Conservation (phyloP, 2,329 filamentous ascomycete genomes). For the Beauveria varroae region DNA sequence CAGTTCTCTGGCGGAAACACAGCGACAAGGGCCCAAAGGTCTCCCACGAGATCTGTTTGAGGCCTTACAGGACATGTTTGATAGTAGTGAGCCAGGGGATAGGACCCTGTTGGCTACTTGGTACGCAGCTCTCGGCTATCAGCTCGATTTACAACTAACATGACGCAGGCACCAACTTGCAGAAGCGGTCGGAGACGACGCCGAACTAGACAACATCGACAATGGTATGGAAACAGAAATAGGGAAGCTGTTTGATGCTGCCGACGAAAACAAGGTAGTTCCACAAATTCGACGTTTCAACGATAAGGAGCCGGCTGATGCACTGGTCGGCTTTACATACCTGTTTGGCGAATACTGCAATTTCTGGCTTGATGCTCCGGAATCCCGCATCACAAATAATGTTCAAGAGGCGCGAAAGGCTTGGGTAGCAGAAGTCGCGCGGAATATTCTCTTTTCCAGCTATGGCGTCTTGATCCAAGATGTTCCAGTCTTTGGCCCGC, state of each 20-base stretch:
- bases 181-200: background rate
- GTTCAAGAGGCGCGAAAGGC: conserved; percentile 18
- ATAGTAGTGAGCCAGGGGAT: conserved; percentile 19
- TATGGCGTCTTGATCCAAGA: conserved; percentile 29
- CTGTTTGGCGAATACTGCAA: conserved; percentile 22
- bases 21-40: conserved; percentile 15
- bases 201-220: conserved; percentile 10
- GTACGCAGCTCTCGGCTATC: conserved; percentile 17
- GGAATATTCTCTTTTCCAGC: conserved; percentile 27
- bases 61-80: conserved; percentile 20
- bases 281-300: conserved; percentile 22
- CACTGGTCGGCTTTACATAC: conserved; percentile 20
- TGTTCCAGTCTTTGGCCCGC: conserved; percentile 21
- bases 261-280: conserved; percentile 22
- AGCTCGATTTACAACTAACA: background rate
- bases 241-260: conserved; percentile 20
- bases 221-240: conserved; percentile 22
- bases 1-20: background rate
- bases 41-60: conserved; percentile 21
- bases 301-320: conserved; percentile 17
- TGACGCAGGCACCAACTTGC: conserved; percentile 2
- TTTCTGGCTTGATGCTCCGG: conserved; percentile 25
- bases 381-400: conserved; percentile 18
- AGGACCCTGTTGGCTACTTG: conserved; percentile 26
- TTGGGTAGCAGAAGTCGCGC: conserved; percentile 26